Evolutionary conservation across 1,284 basidiomycete genomes (phyloP).

Genomic region (Malassezia cuniculi): DNA sequence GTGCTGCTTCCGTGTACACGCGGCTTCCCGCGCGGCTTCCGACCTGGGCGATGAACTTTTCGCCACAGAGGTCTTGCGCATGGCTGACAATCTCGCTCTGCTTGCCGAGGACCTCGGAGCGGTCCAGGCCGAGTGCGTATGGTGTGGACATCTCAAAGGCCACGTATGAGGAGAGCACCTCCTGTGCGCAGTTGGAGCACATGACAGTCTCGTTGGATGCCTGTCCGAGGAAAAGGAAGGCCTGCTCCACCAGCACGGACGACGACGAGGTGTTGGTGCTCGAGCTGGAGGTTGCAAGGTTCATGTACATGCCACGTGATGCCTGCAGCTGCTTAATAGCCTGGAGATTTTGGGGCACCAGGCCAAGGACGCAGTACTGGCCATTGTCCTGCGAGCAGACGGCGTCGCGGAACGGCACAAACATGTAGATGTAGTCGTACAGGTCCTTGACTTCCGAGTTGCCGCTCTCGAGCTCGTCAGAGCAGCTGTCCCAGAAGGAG

Average conservation of each 20-base stretch:
- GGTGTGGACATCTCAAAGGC: constrained; percentile 21
- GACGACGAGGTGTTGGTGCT: neutral
- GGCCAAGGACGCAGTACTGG: constrained; percentile 5
- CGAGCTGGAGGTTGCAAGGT: neutral
- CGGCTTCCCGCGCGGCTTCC: too few species aligned
- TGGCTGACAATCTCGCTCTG: constrained; percentile 18
- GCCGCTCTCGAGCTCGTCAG: constrained; percentile 7
- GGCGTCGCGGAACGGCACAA: constrained; percentile 13
- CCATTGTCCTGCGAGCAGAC: constrained; percentile 7
- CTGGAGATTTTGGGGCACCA: neutral
- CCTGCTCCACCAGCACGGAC: constrained; percentile 9
- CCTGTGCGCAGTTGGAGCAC: constrained; percentile 18
- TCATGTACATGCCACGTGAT: neutral
- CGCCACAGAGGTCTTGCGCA: constrained; percentile 14
- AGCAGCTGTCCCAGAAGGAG: constrained; percentile 12
- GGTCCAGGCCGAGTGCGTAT: constrained; percentile 20
- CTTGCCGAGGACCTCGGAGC: constrained; percentile 14
- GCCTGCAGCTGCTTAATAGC: neutral
- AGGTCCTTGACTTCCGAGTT: constrained; percentile 4
- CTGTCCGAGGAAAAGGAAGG: constrained; percentile 23
- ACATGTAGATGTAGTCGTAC: constrained; percentile 14
- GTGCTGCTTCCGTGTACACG: too few species aligned
- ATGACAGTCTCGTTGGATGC: constrained; percentile 10
- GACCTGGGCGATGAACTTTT: constrained; percentile 12
- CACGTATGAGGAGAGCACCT: constrained; percentile 23